These are phyloP conservation scores for Mollisia scopiformis DNA, from an alignment of 2,329 filamentous ascomycete genomes.

Conservation along the genomic window DNA sequence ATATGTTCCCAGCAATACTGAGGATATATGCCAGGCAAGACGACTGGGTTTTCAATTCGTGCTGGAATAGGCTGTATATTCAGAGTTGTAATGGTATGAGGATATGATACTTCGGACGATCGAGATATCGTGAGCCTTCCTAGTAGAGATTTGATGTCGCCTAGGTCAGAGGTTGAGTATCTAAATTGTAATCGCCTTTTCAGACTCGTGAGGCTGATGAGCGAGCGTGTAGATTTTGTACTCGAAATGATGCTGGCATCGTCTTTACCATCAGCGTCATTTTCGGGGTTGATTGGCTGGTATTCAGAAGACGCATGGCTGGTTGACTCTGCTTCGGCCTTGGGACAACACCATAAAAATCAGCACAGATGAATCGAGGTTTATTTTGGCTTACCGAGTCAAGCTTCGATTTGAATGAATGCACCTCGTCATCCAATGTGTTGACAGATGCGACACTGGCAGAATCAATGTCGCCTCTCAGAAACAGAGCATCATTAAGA, in stretches of 20 bases:
- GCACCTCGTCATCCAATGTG: background rate
- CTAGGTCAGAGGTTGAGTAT: slow-evolving; percentile 7
- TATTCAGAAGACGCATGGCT: background rate
- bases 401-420: background rate
- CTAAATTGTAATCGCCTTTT: slow-evolving; percentile 12
- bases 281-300: background rate
- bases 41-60: background rate
- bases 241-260: background rate
- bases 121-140: slow-evolving; percentile 13
- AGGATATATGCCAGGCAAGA: slow-evolving; percentile 18
- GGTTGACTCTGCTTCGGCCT: background rate
- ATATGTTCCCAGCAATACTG: slow-evolving; percentile 24
- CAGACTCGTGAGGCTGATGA: slow-evolving; percentile 9
- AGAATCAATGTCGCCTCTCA: background rate
- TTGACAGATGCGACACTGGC: background rate
- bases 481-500: background rate
- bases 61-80: background rate
- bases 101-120: slow-evolving; percentile 4
- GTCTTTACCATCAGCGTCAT: background rate
- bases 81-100: background rate
- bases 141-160: slow-evolving; percentile 14
- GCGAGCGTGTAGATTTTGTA: background rate
- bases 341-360: background rate
- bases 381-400: background rate
- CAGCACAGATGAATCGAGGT: background rate